Conservation (phyloP, 768 basidiomycete species). For the Cytidiella melzeri region DNA sequence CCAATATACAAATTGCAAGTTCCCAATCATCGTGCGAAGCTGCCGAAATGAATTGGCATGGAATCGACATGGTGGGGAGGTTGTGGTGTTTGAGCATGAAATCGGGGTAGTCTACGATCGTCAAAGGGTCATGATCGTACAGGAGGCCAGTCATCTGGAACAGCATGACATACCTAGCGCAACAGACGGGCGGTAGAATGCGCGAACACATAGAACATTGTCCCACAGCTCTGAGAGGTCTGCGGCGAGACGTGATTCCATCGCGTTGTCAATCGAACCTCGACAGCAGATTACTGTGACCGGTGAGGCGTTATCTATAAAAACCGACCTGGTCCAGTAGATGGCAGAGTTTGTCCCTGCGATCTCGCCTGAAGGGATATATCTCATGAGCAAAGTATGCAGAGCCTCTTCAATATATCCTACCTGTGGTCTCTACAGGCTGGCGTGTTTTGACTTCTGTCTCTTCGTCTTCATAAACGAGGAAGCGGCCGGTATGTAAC, state of each 20-base stretch:
- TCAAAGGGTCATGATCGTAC: no score
- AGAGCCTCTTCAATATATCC: neutral
- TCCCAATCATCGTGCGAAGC: constrained; percentile 43
- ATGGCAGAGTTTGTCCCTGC: neutral
- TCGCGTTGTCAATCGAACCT: constrained; percentile 8
- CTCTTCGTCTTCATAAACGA: constrained; percentile 42
- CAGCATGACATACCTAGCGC: constrained; percentile 24
- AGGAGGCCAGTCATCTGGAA: neutral
- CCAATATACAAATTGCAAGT: constrained; percentile 45
- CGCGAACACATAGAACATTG: constrained; percentile 35
- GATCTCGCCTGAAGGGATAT: neutral
- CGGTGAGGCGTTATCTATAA: constrained; percentile 28
- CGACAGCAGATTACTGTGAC: constrained; percentile 12
- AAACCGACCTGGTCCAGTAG: constrained; percentile 24
- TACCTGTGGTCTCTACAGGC: constrained; percentile 40
- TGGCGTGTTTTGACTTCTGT: constrained; percentile 24
- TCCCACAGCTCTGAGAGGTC: constrained; percentile 15
- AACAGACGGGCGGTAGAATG: constrained; percentile 36
- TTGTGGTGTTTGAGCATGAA: constrained; percentile 22
- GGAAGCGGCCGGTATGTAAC: constrained; percentile 58
- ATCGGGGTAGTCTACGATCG: constrained; percentile 16
- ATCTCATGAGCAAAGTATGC: neutral
- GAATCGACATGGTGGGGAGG: constrained; percentile 42
- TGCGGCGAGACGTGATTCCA: constrained; percentile 8
- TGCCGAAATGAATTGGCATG: constrained; percentile 46